Base-by-base conservation (phyloP, 495 filamentous ascomycete species). In the Penicillium longicatenatum region DNA sequence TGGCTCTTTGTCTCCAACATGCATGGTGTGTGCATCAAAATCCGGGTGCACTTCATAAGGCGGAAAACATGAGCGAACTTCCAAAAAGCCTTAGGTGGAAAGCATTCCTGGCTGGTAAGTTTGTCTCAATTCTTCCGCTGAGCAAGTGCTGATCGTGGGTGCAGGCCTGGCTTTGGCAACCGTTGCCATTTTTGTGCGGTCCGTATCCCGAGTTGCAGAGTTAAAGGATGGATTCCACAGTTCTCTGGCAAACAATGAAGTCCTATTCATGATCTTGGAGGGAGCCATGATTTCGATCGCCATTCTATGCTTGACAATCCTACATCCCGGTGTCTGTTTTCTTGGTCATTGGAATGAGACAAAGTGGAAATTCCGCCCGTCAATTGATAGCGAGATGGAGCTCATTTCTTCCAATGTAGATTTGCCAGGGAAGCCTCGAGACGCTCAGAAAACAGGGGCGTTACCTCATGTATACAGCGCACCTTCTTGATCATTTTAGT, bases 181-280 rank as follows among this genome's bases (percentile, higher is more conserved):
- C 6, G 26, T 87, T 33, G 74, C 75, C 59, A 85, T 91, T 62
- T 80, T 87, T 65, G 78, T 82, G 52, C 81, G 88, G 1, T 84
- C 78, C 35, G 70, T 85, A 29, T 91, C 80, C 69, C 81, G 88
- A 49, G 82, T 87, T 20, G 83, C 81, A 9, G 88, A 91, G 77
- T 73, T 90, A 49, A 74, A 74, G 44, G 67, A 70, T n/a, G 88
- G 88, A n/a, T 90, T 85, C 70, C 53, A 69, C 11, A 81, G 87
- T 21, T 52, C 63, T 1, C 66, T 90, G 50, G 86, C 82, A 46
- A 80, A 75, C 48, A 70, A 88, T 42, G 76, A 92, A 70, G 72
- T 79, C 11, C 61, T 83, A 9, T 88, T 90, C 65, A 84, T 92
- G 74, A 74, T 88, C 24, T 78, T 92, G 20, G 89, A 92, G 73